Conservation (phyloP, 148 eudicot species). For the Fallopia convolvulus region DNA sequence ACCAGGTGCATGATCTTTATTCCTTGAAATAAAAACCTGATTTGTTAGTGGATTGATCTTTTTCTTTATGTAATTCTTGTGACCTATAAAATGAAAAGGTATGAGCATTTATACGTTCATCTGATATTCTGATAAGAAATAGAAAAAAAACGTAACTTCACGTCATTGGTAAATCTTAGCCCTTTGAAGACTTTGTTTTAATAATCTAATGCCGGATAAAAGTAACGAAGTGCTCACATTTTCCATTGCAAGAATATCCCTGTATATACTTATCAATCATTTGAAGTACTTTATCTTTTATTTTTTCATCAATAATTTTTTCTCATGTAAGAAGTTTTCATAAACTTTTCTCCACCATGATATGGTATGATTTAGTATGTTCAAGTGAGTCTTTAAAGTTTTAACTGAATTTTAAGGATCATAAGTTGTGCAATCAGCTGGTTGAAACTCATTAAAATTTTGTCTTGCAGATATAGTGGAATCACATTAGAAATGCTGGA, state of each 20-base stretch:
- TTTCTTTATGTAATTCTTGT: not conserved
- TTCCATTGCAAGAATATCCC: not conserved
- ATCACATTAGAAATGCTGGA: constrained; percentile 81
- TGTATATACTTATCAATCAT: not conserved
- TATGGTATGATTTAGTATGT: not conserved
- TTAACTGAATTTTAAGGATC: not conserved
- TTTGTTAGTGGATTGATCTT: not conserved
- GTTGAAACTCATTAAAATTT: not conserved
- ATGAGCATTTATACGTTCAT: not conserved
- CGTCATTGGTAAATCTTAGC: not conserved
- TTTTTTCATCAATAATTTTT: not conserved
- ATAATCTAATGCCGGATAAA: not conserved
- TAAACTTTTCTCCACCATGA: not conserved
- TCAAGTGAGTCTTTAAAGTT: not conserved
- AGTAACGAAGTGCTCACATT: not conserved
- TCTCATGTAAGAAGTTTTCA: not conserved
- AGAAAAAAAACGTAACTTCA: not conserved
- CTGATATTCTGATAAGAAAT: not conserved
- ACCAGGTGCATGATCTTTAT: constrained; percentile 38
- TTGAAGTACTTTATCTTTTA: not conserved
- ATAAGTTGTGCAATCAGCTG: not conserved
- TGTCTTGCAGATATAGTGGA: constrained; percentile 76
- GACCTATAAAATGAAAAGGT: not conserved
- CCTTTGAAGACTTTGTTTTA: not conserved
- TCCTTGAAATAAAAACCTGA: not conserved